These are phyloP conservation scores for Fusarium tuaranense DNA, from an alignment of 2,329 filamentous ascomycete species.

Conservation along the genomic window DNA sequence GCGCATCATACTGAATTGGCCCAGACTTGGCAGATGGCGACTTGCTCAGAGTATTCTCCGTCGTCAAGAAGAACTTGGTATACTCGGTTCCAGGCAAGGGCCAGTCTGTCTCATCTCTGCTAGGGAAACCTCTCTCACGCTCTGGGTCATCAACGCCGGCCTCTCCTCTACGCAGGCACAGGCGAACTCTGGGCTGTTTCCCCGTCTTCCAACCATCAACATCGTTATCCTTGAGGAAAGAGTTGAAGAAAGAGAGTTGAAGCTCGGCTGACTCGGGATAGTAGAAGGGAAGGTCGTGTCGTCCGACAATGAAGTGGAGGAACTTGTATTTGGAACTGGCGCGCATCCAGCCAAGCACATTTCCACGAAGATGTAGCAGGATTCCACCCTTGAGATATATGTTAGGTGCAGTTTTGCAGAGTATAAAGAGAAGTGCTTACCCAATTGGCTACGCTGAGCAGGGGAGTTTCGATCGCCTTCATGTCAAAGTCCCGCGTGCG, in stretches of 20 bases:
- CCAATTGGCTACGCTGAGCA: conserved; percentile 77
- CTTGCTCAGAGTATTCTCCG: background rate
- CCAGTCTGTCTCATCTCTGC: conserved; percentile 71
- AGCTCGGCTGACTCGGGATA: conserved; percentile 75
- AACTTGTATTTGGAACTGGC: conserved; percentile 76
- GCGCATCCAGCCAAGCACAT: conserved; percentile 71
- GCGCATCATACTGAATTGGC: background rate
- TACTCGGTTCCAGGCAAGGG: conserved; percentile 74
- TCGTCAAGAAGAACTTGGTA: conserved; percentile 63
- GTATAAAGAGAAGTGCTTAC: conserved; percentile 49
- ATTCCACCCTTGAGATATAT: conserved; percentile 60
- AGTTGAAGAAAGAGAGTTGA: conserved; percentile 75
- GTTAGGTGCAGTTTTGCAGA: background rate
- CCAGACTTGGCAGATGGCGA: conserved; percentile 42
- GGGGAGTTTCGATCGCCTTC: conserved; percentile 72
- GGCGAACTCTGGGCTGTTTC: conserved; percentile 68
- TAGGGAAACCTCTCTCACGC: conserved; percentile 64
- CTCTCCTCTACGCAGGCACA: conserved; percentile 73
- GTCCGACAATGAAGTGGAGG: conserved; percentile 74
- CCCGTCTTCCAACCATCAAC: conserved; percentile 64
- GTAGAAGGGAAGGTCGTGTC: conserved; percentile 79
- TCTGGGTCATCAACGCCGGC: conserved; percentile 73
- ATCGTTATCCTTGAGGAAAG: conserved; percentile 76
- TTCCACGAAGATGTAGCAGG: conserved; percentile 74
- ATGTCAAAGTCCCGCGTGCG: conserved; percentile 51